Percentiles rank a stretch among this genome's conserved stretches.
Conservation (phyloP, 2,329 filamentous ascomycete genomes). For the Neurospora sp. region DNA sequence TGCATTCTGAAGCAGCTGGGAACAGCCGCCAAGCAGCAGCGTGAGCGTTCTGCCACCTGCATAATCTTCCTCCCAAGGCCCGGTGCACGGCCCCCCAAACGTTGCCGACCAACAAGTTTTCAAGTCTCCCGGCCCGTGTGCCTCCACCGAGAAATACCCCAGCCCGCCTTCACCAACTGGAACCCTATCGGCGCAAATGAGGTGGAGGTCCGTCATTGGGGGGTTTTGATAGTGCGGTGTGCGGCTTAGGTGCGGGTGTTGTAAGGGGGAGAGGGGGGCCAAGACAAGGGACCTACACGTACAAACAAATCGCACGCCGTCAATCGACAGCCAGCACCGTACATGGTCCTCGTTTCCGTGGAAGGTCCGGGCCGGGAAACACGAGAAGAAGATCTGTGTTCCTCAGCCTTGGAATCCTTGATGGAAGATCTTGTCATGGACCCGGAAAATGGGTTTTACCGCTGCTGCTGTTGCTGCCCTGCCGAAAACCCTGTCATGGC, state of each 20-base stretch:
- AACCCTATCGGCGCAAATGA: conserved; percentile 13
- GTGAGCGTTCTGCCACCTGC: not conserved
- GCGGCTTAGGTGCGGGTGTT: not conserved
- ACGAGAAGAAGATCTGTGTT: not conserved
- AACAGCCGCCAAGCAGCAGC: not conserved
- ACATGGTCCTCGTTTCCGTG: not conserved
- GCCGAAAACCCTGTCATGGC: not conserved
- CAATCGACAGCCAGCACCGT: not conserved
- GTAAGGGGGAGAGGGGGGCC: not conserved
- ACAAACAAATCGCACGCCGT: not conserved
- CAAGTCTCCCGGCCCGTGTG: not conserved
- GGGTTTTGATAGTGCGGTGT: conserved; percentile 9
- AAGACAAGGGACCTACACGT: not conserved
- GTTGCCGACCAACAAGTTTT: not conserved
- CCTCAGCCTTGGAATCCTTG: not conserved
- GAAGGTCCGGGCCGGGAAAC: not conserved
- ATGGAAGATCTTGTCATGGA: not conserved
- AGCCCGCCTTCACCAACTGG: conserved; percentile 1
- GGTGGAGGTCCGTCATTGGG: conserved; percentile 12
- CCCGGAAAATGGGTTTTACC: not conserved
- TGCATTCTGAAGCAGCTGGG: not conserved
- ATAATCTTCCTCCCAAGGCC: not conserved
- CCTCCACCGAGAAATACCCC: not conserved
- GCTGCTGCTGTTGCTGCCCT: not conserved
- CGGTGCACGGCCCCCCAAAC: not conserved